Evolutionary conservation across 2,329 filamentous ascomycete genomes (phyloP).

Genomic region (Cercospora berteroae): DNA sequence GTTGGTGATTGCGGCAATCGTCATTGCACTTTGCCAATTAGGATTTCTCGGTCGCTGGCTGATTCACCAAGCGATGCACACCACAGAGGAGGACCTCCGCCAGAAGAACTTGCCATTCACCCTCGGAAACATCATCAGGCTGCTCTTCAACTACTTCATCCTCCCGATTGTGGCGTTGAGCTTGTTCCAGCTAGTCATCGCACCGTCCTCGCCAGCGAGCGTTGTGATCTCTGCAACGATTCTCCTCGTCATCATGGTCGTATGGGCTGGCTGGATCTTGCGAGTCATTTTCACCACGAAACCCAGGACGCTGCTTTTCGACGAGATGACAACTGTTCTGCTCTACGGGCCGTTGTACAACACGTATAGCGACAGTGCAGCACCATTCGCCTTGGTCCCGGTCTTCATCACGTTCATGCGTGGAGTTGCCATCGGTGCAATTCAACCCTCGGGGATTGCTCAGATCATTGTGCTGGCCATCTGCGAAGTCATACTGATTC

Average conservation of each 20-base stretch:
- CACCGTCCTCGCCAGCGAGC: constrained; percentile 63
- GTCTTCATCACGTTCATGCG: constrained; percentile 80
- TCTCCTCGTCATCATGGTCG: constrained; percentile 69
- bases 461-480: constrained; percentile 90
- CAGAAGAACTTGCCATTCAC: constrained; percentile 88
- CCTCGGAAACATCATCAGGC: constrained; percentile 60
- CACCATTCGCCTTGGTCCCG: constrained; percentile 84
- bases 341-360: constrained; percentile 94
- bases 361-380: constrained; percentile 91
- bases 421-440: constrained; percentile 85
- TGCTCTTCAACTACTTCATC: constrained; percentile 90
- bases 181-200: constrained; percentile 84
- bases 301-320: constrained; percentile 84
- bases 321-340: constrained; percentile 85
- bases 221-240: constrained; percentile 73
- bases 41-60: constrained; percentile 77
- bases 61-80: constrained; percentile 67
- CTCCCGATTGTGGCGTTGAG: constrained; percentile 83
- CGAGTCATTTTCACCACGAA: constrained; percentile 76
- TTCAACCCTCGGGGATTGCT: constrained; percentile 88
- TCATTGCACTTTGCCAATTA: constrained; percentile 69
- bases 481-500: constrained; percentile 85
- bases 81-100: constrained; percentile 79
- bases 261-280: constrained; percentile 75
- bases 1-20: constrained; percentile 67